Evolutionary conservation across 441 rosid genomes (phyloP).

Genomic region (Sinapis alba): DNA sequence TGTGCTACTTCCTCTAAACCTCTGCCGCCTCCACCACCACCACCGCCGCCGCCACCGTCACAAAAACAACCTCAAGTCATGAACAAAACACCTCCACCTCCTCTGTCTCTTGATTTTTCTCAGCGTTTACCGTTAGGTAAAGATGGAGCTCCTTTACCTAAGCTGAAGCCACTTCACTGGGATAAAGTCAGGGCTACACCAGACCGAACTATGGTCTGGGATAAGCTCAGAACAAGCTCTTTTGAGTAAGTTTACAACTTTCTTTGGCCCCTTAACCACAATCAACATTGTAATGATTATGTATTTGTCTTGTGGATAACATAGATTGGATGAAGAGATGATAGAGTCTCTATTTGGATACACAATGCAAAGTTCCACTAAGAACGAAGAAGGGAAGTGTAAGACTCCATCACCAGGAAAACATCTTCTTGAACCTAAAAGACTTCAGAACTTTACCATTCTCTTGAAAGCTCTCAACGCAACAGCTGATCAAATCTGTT

Average conservation of each 20-base stretch:
- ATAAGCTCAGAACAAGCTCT: constrained; percentile 86
- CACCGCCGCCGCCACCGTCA: constrained; percentile 66
- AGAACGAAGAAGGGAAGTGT: constrained; percentile 74
- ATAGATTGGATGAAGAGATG: constrained; percentile 98
- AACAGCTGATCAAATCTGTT: constrained; percentile 73
- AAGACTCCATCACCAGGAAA: constrained; percentile 90
- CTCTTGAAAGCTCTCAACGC: constrained; percentile 82
- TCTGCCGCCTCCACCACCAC: constrained; percentile 57
- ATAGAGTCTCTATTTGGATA: constrained; percentile 94
- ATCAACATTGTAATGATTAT: constrained; percentile 7
- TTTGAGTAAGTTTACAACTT: constrained; percentile 71
- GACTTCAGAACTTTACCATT: constrained; percentile 91
- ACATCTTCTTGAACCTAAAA: constrained; percentile 89
- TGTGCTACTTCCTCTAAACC: constrained; percentile 38
- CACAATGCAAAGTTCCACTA: constrained; percentile 56
- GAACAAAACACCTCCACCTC: constrained; percentile 74
- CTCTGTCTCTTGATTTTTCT: constrained; percentile 59
- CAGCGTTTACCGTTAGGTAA: constrained; percentile 55
- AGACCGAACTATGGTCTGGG: constrained; percentile 91
- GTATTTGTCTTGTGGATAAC: constrained; percentile 17
- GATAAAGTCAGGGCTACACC: constrained; percentile 97
- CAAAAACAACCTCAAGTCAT: constrained; percentile 37
- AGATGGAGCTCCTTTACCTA: constrained; percentile 78
- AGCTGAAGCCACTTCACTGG: constrained; percentile 97
- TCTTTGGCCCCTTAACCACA: neutral